Evolutionary conservation across 2,329 filamentous ascomycete species (phyloP), one percentile per base, ranked within the genome.

Genomic region (Drechmeria coniospora): DNA sequence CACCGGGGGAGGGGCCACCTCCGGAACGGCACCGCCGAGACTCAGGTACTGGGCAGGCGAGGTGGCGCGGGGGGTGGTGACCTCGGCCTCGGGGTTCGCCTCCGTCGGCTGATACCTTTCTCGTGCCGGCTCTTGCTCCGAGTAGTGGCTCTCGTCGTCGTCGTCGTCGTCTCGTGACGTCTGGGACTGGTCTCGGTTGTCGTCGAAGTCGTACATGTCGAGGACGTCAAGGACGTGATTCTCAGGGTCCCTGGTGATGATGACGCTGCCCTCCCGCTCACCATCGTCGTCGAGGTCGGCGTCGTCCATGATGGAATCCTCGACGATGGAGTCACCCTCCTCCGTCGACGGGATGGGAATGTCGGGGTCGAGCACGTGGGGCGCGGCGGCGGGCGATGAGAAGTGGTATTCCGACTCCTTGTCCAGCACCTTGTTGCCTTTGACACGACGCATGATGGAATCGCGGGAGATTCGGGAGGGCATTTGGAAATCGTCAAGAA

Each of bases 341-440:
- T 94, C 87, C 10, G 83, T 77, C 20, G 82, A 92, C 13, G 82
- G 86, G 40, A 94, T 82, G 0, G 87, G 81, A 22, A 90, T 69
- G 49, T 95, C 87, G 6, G 87, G 87, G 47, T 95, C 84, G 33
- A 83, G 65, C 18, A 23, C 26, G 15, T 31, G 21, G 11, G 68
- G 72, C 34, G 63, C 65, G 2, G 65, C 59, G n/a, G 59, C 55
- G 1, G 71, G 68, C 3, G 73, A 74, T 4, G 70, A 74, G 41
- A 77, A 71, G 40, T 68, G 67, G 36, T 70, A 75, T 32, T 74
- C 68, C 4, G 74, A 70, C 29, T 73, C 63, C 32, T 61, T 55
- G 13, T 74, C 68, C 24, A 67, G 60, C 26, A 53, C 40, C 34
- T 62, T 54, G 40, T 63, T 66, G 25, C 65, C 81, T 47, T 90